These are phyloP conservation scores for Pyrenophora teres DNA, from an alignment of 2,329 filamentous ascomycete genomes.

Conservation along the genomic window DNA sequence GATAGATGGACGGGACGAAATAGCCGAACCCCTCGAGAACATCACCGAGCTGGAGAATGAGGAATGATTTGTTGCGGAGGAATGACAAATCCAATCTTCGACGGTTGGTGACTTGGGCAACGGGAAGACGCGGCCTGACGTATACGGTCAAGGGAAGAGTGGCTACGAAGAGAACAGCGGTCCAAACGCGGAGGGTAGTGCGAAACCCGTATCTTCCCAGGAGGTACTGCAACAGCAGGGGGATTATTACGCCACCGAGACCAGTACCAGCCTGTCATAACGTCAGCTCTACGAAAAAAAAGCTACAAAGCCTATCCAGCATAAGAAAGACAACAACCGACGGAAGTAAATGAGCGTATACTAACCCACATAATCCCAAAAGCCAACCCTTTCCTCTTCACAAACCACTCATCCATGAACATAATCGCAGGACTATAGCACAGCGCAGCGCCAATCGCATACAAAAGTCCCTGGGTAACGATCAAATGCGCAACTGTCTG, in stretches of 20 bases:
- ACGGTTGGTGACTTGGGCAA: background rate
- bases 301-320: too few species aligned
- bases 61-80: background rate
- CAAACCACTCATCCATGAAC: slow-evolving; percentile 67
- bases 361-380: slow-evolving; percentile 63
- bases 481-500: slow-evolving; percentile 40
- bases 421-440: slow-evolving; percentile 54
- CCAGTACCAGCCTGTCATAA: slow-evolving; percentile 33
- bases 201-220: slow-evolving; percentile 47
- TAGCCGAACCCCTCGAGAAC: slow-evolving; percentile 46
- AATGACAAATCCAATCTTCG: background rate
- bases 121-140: background rate
- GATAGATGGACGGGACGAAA: slow-evolving; percentile 47
- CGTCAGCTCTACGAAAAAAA: too few species aligned
- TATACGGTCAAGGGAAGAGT: background rate
- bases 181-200: slow-evolving; percentile 50
- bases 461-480: slow-evolving; percentile 46
- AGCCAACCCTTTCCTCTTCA: slow-evolving; percentile 61
- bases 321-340: too few species aligned
- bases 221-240: slow-evolving; percentile 49
- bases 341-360: too few species aligned
- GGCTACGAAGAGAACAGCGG: background rate
- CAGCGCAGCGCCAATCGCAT: slow-evolving; percentile 51
- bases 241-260: slow-evolving; percentile 51
- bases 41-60: slow-evolving; percentile 41